Percentiles rank a stretch among this genome's conserved stretches.
phyloP scores from a whole-genome alignment of 176 grass and related monocot species.

The Alopecurus myosuroides region DNA sequence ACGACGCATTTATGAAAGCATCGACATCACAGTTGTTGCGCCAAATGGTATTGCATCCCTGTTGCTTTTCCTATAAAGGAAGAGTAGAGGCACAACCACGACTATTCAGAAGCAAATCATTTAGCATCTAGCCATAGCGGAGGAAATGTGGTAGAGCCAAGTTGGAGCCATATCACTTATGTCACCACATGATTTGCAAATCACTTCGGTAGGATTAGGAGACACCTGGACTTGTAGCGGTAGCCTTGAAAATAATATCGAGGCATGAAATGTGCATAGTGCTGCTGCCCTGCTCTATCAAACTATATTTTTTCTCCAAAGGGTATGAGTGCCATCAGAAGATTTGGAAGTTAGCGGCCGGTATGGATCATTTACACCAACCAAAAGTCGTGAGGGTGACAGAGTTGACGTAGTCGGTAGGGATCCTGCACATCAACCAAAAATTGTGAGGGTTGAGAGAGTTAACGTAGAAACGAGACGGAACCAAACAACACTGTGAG shows the following conservation, averaged over 20 bases:
- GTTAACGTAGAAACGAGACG: no score
- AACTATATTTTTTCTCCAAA: no score
- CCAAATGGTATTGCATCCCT: background rate
- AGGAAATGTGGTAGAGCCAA: background rate
- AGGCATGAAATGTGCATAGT: background rate
- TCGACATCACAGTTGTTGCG: background rate
- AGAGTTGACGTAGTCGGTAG: no score
- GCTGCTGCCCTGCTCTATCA: background rate
- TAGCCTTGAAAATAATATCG: background rate
- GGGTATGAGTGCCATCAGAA: no score
- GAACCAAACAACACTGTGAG: no score
- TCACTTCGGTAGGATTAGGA: background rate
- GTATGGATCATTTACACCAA: no score
- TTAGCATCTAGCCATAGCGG: rapidly evolving
- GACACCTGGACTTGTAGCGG: background rate
- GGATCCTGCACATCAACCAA: no score
- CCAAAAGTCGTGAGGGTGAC: no score
- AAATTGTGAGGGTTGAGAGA: no score
- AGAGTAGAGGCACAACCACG: background rate
- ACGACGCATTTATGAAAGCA: no score
- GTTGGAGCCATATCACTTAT: background rate
- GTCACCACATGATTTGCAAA: background rate
- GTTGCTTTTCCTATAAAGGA: background rate
- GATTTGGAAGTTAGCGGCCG: no score
- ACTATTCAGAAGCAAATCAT: background rate